These are phyloP conservation scores for Brassica nigra DNA, from an alignment of 345 rosid species.

Conservation along the genomic window DNA sequence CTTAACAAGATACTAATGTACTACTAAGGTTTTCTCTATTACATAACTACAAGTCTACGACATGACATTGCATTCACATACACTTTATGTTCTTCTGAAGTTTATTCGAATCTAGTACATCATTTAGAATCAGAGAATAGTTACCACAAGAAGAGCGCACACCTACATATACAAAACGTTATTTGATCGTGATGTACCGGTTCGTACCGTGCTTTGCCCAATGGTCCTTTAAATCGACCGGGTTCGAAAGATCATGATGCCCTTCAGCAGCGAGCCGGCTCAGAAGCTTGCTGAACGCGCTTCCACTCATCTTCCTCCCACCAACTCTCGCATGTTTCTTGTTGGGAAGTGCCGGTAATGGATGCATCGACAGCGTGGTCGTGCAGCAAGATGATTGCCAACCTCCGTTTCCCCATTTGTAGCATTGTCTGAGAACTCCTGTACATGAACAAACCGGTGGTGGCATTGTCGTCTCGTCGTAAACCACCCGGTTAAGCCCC, in stretches of 20 bases:
- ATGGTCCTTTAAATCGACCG: constrained; percentile 71
- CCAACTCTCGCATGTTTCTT: constrained; percentile 91
- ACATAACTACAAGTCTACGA: not conserved
- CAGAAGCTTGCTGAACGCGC: constrained; percentile 94
- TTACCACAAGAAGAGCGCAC: constrained; percentile 14
- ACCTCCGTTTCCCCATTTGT: constrained; percentile 99
- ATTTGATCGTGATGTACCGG: constrained; percentile 61
- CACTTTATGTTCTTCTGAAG: not conserved
- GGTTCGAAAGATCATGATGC: constrained; percentile 64
- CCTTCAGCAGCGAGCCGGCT: constrained; percentile 87
- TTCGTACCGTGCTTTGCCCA: constrained; percentile 84
- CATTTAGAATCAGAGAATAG: not conserved
- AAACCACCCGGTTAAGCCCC: constrained; percentile 88
- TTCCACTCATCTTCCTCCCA: constrained; percentile 97
- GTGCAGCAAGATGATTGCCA: constrained; percentile 99
- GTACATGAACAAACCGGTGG: constrained; percentile 97
- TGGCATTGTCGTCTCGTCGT: constrained; percentile 87
- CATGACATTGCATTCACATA: not conserved
- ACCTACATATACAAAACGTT: constrained; percentile 14
- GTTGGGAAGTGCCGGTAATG: constrained; percentile 85
- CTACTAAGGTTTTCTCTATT: not conserved
- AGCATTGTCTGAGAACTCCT: constrained; percentile 83
- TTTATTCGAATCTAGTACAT: not conserved
- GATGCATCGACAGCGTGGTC: constrained; percentile 78
- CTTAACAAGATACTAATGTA: not conserved